Percentiles rank a stretch among this genome's conserved stretches.
phyloP scores from a whole-genome alignment of 352 stramenopile genomes.

The Globisporangium spiculum region DNA sequence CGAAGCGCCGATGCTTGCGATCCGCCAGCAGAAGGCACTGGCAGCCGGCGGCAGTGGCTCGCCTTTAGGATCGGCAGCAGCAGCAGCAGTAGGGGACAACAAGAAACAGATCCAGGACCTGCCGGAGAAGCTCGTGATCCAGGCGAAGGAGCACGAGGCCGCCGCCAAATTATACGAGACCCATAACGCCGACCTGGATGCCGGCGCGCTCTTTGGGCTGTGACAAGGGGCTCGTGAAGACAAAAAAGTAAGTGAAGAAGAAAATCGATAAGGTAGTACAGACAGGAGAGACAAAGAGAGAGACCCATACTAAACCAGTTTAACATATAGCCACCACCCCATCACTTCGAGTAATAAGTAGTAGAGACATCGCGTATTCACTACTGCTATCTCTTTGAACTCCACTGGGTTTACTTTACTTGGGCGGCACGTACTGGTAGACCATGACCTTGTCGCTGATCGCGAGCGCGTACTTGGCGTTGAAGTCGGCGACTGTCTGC shows the following conservation, averaged over 20 bases:
- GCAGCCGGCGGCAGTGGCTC: slow-evolving; percentile 23
- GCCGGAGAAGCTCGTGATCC: slow-evolving; percentile 61
- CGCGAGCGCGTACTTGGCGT: slow-evolving; percentile 46
- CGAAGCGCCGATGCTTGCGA: slow-evolving; percentile 59
- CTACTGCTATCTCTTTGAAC: too few species aligned
- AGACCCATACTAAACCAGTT: not conserved
- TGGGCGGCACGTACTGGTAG: slow-evolving; percentile 30
- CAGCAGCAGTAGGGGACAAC: slow-evolving; percentile 19
- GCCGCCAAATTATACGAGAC: slow-evolving; percentile 44
- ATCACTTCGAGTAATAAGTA: too few species aligned
- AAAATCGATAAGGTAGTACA: not conserved
- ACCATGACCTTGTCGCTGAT: slow-evolving; percentile 48
- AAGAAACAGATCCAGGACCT: slow-evolving; percentile 67
- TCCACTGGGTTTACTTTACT: slow-evolving; percentile 12
- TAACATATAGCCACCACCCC: too few species aligned
- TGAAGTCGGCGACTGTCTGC: slow-evolving; percentile 44
- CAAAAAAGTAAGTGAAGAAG: not conserved
- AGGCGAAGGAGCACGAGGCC: slow-evolving; percentile 46
- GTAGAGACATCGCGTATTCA: too few species aligned
- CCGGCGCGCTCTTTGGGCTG: slow-evolving; percentile 46
- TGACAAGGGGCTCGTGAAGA: slow-evolving; percentile 13
- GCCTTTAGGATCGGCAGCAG: slow-evolving; percentile 15
- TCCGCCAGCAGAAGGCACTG: slow-evolving; percentile 37
- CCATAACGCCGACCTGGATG: slow-evolving; percentile 46
- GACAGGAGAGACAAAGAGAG: slow-evolving; percentile 1